A percentile compares a stretch with the other conserved stretches of the same genome.
Conservation (phyloP, 768 basidiomycete genomes). For the Phanerodontia chrysosporium region DNA sequence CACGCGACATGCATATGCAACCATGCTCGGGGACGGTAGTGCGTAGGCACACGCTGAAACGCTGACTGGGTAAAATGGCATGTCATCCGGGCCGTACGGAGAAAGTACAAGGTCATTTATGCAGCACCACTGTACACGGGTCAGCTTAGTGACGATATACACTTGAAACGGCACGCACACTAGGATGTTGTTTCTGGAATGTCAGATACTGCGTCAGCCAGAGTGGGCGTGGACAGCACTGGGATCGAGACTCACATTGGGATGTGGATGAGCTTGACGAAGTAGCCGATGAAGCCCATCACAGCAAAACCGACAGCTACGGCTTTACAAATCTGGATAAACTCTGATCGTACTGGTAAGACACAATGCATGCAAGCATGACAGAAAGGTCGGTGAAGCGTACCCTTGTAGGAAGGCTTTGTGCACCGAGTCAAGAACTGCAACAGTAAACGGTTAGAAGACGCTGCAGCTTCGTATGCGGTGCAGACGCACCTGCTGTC, state of each 20-base stretch:
- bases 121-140: constrained; percentile 62
- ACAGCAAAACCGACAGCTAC: constrained; percentile 97
- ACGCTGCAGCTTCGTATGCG: not conserved
- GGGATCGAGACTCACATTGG: constrained; percentile 71
- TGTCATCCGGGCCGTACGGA: not conserved
- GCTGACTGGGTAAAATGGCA: not conserved
- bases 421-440: constrained; percentile 97
- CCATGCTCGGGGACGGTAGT: not conserved
- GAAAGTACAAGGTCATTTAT: constrained; percentile 31
- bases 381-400: constrained; percentile 12
- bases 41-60: not conserved
- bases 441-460: constrained; percentile 13
- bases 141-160: not conserved
- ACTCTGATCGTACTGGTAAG: constrained; percentile 51
- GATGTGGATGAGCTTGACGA: constrained; percentile 97
- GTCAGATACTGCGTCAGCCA: not conserved
- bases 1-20: not conserved
- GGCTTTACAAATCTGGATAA: constrained; percentile 90
- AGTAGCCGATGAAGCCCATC: constrained; percentile 99
- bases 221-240: not conserved
- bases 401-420: constrained; percentile 95
- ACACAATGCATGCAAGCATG: not conserved
- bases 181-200: constrained; percentile 86
- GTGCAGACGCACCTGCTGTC: constrained; percentile 70
- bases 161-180: constrained; percentile 64